Conservation (phyloP, 352 stramenopile species). For the Aphanomyces astaci region DNA sequence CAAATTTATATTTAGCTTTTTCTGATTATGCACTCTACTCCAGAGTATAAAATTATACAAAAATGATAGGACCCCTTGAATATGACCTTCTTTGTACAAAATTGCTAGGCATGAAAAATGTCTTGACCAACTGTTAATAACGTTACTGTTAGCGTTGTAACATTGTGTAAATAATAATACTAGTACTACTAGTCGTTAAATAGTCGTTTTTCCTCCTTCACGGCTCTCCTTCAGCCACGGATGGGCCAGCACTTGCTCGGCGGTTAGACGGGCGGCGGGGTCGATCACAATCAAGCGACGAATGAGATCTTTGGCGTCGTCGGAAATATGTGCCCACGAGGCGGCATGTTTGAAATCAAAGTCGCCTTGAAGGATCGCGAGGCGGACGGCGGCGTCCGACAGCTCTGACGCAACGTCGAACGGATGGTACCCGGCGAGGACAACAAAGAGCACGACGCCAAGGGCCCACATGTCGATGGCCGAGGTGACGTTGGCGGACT, state of each 20-base stretch:
- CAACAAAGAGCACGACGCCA: conserved; percentile 46
- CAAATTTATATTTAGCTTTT: too few species aligned
- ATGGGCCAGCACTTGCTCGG: conserved; percentile 56
- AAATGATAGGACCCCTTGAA: too few species aligned
- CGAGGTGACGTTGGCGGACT: conserved; percentile 23
- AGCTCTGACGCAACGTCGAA: conserved; percentile 51
- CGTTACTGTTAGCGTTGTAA: too few species aligned
- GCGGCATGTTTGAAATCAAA: conserved; percentile 27
- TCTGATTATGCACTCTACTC: too few species aligned
- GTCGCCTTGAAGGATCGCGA: conserved; percentile 32
- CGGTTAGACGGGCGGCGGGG: conserved; percentile 60
- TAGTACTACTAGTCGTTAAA: too few species aligned
- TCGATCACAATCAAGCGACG: conserved; percentile 87
- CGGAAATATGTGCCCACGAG: conserved; percentile 92
- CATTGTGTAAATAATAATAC: too few species aligned
- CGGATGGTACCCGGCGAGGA: conserved; percentile 43
- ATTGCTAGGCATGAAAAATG: too few species aligned
- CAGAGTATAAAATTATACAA: too few species aligned
- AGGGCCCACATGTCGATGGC: conserved; percentile 54
- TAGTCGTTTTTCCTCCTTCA: too few species aligned
- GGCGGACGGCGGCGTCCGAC: conserved; percentile 34
- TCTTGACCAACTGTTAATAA: too few species aligned
- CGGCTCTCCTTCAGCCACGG: conserved; percentile 49
- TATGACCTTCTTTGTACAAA: too few species aligned
- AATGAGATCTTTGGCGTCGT: conserved; percentile 94